These are phyloP conservation scores for Aristolochia californica DNA, from an alignment of 164 flowering plant genomes.

Conservation along the genomic window DNA sequence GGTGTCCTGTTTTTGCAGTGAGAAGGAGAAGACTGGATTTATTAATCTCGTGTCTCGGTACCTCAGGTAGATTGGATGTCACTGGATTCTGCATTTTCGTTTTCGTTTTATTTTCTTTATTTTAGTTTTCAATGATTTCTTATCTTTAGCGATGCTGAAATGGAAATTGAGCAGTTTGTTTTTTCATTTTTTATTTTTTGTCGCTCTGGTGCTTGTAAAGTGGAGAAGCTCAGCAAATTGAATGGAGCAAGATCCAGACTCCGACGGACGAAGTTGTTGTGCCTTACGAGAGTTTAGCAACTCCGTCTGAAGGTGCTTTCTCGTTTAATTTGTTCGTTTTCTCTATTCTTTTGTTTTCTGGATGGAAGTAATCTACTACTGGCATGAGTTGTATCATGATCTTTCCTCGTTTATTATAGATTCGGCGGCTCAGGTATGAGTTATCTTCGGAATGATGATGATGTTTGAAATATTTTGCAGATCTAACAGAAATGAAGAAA, in stretches of 20 bases:
- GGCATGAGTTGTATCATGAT: background rate
- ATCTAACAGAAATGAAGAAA: constrained; percentile 34
- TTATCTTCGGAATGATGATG: background rate
- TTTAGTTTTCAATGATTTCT: background rate
- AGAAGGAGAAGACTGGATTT: constrained; percentile 91
- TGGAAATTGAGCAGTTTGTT: background rate
- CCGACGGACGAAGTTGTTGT: constrained; percentile 95
- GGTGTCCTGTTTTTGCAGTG: constrained; percentile 36
- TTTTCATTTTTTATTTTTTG: no score
- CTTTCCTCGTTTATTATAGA: background rate
- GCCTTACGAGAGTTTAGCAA: constrained; percentile 68
- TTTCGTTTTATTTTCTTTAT: background rate
- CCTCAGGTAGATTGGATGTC: constrained; percentile 45
- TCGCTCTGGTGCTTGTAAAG: constrained; percentile 20
- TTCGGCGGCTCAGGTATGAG: no score
- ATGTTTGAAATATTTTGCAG: constrained; percentile 22
- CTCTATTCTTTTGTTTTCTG: background rate
- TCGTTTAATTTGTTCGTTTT: background rate
- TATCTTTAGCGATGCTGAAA: background rate
- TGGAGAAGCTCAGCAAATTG: constrained; percentile 87
- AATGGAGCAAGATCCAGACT: constrained; percentile 97
- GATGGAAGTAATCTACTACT: background rate
- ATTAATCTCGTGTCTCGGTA: constrained; percentile 83
- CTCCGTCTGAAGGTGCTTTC: constrained; percentile 57
- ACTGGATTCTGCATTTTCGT: background rate